Conservation (phyloP, 208 protist species). For the Herpetomonas tarakana region DNA sequence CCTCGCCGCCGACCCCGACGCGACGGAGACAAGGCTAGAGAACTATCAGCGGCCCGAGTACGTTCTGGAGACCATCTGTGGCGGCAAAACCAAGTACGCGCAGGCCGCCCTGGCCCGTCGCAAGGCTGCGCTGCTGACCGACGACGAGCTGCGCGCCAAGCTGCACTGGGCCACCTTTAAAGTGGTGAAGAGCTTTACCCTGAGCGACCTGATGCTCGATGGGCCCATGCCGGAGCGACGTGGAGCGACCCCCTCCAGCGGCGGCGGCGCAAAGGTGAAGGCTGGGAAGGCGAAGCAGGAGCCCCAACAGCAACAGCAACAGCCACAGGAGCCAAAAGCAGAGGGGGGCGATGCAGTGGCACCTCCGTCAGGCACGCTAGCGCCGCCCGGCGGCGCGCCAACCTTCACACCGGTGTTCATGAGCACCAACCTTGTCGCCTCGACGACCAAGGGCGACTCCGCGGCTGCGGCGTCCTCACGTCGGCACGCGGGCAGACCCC, state of each 20-base stretch:
- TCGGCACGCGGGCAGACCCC: slow-evolving; percentile 10
- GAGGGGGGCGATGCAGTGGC: background rate
- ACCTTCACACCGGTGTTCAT: slow-evolving; percentile 63
- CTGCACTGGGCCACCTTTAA: slow-evolving; percentile 83
- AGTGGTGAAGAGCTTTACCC: slow-evolving; percentile 61
- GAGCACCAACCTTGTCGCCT: slow-evolving; percentile 51
- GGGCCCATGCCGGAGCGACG: slow-evolving; percentile 60
- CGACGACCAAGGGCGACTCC: slow-evolving; percentile 9
- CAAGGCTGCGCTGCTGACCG: slow-evolving; percentile 78
- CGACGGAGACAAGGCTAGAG: slow-evolving; percentile 76
- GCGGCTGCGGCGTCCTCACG: background rate
- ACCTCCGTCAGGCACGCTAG: no score
- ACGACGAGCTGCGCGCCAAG: slow-evolving; percentile 77
- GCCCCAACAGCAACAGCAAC: background rate
- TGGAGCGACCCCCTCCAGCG: slow-evolving; percentile 19
- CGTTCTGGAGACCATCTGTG: slow-evolving; percentile 54
- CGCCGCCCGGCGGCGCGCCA: slow-evolving; percentile 26
- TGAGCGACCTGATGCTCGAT: slow-evolving; percentile 74
- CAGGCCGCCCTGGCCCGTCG: slow-evolving; percentile 71
- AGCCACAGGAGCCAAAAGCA: background rate
- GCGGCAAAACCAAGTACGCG: slow-evolving; percentile 73
- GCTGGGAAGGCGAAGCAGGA: background rate
- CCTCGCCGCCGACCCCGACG: slow-evolving; percentile 55
- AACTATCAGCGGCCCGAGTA: slow-evolving; percentile 38
- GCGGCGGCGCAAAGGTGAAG: background rate